phyloP scores from a whole-genome alignment of 345 rosid genomes.

The Durio zibethinus region DNA sequence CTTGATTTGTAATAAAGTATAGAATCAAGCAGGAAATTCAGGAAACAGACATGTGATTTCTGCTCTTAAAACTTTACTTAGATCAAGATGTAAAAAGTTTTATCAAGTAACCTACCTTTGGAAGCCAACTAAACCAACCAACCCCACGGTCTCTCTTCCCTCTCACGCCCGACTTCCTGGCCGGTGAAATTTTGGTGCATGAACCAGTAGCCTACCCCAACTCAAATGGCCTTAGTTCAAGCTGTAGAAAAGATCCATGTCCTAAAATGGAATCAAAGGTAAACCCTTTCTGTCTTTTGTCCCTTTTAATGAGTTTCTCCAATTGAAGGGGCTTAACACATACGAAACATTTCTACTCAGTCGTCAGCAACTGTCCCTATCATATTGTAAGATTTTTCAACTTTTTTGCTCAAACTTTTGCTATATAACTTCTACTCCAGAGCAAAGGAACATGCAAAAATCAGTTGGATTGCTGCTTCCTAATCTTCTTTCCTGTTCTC shows the following conservation, averaged over 20 bases:
- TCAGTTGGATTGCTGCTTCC: neutral
- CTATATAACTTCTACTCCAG: conserved; percentile 30
- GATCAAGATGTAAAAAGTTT: neutral
- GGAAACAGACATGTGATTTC: neutral
- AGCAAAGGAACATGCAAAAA: neutral
- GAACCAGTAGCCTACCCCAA: conserved; percentile 49
- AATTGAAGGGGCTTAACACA: neutral
- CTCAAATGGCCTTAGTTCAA: conserved; percentile 19
- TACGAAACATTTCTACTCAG: neutral
- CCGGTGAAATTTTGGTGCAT: conserved; percentile 52
- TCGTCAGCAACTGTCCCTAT: conserved; percentile 24
- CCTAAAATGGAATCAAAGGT: neutral
- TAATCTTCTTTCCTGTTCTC: neutral
- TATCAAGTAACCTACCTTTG: conserved; percentile 29
- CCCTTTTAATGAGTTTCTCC: neutral
- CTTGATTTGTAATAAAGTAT: neutral
- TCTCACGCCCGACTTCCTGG: conserved; percentile 27
- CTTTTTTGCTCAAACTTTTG: conserved; percentile 13
- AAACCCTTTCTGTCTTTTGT: neutral
- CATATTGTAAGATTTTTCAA: conserved; percentile 25
- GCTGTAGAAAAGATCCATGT: conserved; percentile 8
- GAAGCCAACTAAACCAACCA: conserved; percentile 49
- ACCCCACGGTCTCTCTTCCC: neutral
- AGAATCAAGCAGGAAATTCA: neutral
- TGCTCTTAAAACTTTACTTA: neutral